Conservation (phyloP, 352 stramenopile species). For the Albugo laibachii region DNA sequence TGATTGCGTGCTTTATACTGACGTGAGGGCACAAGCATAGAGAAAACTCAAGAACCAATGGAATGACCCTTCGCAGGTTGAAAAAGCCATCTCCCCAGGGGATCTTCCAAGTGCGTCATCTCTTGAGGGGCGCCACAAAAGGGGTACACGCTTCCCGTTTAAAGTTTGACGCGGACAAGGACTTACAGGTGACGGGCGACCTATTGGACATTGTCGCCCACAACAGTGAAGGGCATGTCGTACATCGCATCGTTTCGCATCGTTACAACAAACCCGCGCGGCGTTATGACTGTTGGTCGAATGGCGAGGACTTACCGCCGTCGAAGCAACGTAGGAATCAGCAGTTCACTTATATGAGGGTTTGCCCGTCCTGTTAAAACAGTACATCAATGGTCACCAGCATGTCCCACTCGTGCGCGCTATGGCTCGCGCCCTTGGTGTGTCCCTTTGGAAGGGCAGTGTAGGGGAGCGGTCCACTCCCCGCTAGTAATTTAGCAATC, state of each 20-base stretch:
- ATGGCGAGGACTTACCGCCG: constrained; percentile 8
- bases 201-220: constrained; percentile 1
- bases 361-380: constrained; percentile 6
- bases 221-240: too few species aligned
- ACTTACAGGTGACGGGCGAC: constrained; percentile 1
- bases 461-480: too few species aligned
- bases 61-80: not conserved
- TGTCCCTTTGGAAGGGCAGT: too few species aligned
- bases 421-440: too few species aligned
- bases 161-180: constrained; percentile 1
- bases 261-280: too few species aligned
- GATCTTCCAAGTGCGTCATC: not conserved
- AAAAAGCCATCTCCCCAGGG: not conserved
- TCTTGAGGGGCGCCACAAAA: not conserved
- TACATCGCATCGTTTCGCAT: not conserved
- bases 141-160: constrained; percentile 1
- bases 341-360: constrained; percentile 5
- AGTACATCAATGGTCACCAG: too few species aligned
- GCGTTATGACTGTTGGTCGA: constrained; percentile 9
- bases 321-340: constrained; percentile 9
- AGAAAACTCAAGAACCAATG: not conserved
- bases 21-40: not conserved
- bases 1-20: not conserved
- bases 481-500: too few species aligned
- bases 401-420: too few species aligned